A percentile compares a stretch with the other conserved stretches of the same genome.
phyloP scores from a whole-genome alignment of 192 early-diverging fungal species.

The Ramicandelaber brevisporus region DNA sequence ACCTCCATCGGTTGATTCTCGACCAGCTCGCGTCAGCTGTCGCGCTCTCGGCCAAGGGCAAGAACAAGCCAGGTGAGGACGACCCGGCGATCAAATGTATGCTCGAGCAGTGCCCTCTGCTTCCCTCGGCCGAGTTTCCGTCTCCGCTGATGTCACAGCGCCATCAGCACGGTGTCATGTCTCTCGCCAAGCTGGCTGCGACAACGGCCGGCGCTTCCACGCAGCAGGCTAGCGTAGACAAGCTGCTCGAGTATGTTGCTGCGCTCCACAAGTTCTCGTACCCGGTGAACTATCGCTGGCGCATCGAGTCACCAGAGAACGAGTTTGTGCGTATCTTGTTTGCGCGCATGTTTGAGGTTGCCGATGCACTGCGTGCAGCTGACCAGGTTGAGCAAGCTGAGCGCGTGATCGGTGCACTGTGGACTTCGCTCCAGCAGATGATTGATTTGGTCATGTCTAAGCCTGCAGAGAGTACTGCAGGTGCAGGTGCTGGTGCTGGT shows the following conservation, averaged over 20 bases:
- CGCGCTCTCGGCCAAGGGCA: no score
- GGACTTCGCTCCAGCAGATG: no score
- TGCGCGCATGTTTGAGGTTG: no score
- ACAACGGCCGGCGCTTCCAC: slow-evolving; percentile 2
- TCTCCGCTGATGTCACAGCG: slow-evolving; percentile 4
- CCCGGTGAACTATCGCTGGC: slow-evolving; percentile 2
- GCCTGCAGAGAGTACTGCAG: no score
- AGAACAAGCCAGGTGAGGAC: no score
- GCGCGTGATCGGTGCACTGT: no score
- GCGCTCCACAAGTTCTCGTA: slow-evolving; percentile 9
- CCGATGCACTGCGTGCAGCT: no score
- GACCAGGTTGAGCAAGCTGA: no score
- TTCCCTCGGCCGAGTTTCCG: slow-evolving; percentile 1
- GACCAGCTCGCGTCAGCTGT: slow-evolving; percentile 1
- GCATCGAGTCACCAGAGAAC: background rate
- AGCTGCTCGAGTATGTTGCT: slow-evolving; percentile 10
- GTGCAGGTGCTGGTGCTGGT: no score
- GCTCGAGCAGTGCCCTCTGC: slow-evolving; percentile 10
- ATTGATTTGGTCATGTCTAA: no score
- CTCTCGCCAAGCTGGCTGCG: slow-evolving; percentile 13
- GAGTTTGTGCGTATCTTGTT: no score
- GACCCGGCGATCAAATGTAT: slow-evolving; percentile 7
- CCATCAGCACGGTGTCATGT: slow-evolving; percentile 16
- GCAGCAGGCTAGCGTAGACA: slow-evolving; percentile 6
- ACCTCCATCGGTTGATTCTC: slow-evolving; percentile 2